Conservation (phyloP, 1,284 basidiomycete species). For the Fomitiporia mediterranea region DNA sequence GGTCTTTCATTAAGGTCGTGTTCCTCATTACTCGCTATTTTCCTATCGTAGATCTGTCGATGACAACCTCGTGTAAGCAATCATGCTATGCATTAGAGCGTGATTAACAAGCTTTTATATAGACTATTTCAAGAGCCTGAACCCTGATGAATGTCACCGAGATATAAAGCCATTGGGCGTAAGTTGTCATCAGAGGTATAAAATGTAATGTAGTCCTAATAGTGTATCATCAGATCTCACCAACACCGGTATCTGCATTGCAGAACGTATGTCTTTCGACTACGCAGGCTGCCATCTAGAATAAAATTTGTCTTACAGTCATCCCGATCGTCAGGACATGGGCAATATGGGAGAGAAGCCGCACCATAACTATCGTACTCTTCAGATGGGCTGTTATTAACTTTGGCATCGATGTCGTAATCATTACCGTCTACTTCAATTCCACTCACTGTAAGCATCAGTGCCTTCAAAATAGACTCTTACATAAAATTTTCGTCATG, state of each 20-base stretch:
- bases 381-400: neutral
- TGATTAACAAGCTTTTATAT: too few species aligned
- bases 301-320: neutral
- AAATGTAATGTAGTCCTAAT: too few species aligned
- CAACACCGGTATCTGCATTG: neutral
- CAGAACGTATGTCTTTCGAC: neutral
- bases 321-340: neutral
- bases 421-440: neutral
- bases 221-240: too few species aligned
- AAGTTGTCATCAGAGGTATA: too few species aligned
- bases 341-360: conserved; percentile 1
- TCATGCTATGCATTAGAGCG: too few species aligned
- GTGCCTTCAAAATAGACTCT: too few species aligned
- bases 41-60: conserved; percentile 3
- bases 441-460: neutral
- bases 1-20: neutral
- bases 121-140: too few species aligned
- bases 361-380: neutral
- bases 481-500: too few species aligned
- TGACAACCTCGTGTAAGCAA: neutral
- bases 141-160: neutral
- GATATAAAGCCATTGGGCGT: too few species aligned
- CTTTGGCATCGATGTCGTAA: neutral
- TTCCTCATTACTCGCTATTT: conserved; percentile 6
- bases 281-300: too few species aligned